Evolutionary conservation across 306 rosid genomes (phyloP).

Genomic region (Corylus heterophylla): DNA sequence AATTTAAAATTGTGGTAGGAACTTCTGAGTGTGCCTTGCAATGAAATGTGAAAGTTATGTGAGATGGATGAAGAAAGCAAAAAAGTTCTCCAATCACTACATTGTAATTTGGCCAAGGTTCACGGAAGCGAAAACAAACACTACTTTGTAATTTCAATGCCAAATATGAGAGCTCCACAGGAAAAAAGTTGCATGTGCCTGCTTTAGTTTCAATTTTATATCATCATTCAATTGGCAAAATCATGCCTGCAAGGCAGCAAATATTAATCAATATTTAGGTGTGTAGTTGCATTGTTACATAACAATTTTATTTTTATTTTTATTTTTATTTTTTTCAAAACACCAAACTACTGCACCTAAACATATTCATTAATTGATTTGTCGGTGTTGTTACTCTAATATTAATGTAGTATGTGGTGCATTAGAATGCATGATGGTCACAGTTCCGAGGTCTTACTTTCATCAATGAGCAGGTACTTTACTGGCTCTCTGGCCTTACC

Average conservation of each 20-base stretch:
- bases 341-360: not conserved
- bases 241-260: not conserved
- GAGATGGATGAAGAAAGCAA: not conserved
- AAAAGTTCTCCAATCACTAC: not conserved
- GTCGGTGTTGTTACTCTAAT: not conserved
- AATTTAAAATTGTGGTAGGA: not conserved
- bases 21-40: not conserved
- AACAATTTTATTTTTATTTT: not conserved
- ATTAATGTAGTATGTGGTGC: not conserved
- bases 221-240: not conserved
- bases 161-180: not conserved
- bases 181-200: not conserved
- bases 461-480: slow-evolving; percentile 58
- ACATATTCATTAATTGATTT: not conserved
- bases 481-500: slow-evolving; percentile 91
- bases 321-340: too few relatives aligned
- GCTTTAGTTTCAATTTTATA: not conserved
- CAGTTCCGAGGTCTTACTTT: not conserved
- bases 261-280: not conserved
- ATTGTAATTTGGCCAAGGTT: not conserved
- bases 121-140: not conserved
- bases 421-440: slow-evolving; percentile 7
- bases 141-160: not conserved
- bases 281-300: not conserved
- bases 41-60: not conserved